phyloP scores from a whole-genome alignment of 192 early-diverging fungal genomes.

The Anaeromyces robustus region DNA sequence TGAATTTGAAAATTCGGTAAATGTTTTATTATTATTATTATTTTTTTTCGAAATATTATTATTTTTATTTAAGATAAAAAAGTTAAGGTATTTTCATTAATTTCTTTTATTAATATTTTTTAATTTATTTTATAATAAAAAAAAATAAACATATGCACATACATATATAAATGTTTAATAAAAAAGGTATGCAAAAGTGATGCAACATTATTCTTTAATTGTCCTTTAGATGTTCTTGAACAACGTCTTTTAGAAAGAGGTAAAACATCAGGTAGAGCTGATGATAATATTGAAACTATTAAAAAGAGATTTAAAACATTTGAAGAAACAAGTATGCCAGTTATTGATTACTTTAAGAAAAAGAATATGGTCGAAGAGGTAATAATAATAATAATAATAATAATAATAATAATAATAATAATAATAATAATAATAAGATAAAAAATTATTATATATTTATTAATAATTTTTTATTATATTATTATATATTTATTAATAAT shows the following conservation, averaged over 20 bases:
- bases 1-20: constrained; percentile 1
- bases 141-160: no score
- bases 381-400: no score
- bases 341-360: constrained; percentile 16
- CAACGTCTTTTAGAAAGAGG: constrained; percentile 34
- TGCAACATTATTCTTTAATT: constrained; percentile 33
- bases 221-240: constrained; percentile 27
- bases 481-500: no score
- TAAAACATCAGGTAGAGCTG: constrained; percentile 29
- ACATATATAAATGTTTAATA: no score
- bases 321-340: constrained; percentile 17
- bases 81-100: no score
- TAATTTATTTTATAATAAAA: no score
- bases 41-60: no score
- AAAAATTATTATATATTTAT: no score
- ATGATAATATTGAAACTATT: constrained; percentile 42
- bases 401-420: no score
- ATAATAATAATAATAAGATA: not conserved
- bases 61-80: no score
- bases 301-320: constrained; percentile 29
- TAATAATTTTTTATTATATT: no score
- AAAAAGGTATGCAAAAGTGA: constrained; percentile 7
- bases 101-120: no score
- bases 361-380: constrained; percentile 8
- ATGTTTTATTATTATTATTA: not conserved